Conservation (phyloP, 2,329 filamentous ascomycete genomes). For the Daldinia sp. region DNA sequence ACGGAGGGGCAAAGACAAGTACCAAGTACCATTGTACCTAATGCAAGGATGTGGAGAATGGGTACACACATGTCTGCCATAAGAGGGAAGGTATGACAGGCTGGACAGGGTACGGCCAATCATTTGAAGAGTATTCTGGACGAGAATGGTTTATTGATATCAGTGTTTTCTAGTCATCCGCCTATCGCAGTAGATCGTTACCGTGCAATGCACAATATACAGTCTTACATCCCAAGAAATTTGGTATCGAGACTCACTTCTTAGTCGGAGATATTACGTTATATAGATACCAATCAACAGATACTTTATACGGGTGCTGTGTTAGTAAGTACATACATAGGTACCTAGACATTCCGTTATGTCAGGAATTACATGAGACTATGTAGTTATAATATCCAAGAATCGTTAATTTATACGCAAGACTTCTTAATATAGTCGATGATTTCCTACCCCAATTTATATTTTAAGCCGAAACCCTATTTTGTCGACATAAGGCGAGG, state of each 20-base stretch:
- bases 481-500: too few species aligned
- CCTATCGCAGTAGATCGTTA: neutral
- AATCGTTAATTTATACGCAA: too few species aligned
- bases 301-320: neutral
- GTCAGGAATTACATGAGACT: too few species aligned
- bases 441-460: too few species aligned
- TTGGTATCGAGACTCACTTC: neutral
- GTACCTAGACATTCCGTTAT: too few species aligned
- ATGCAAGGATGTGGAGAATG: constrained; percentile 4
- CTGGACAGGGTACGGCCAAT: neutral
- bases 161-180: neutral
- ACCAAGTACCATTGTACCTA: neutral
- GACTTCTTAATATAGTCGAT: too few species aligned
- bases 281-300: neutral
- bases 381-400: too few species aligned
- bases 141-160: neutral
- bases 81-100: neutral
- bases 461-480: too few species aligned
- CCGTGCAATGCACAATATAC: neutral
- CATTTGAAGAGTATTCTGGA: neutral
- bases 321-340: too few species aligned
- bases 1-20: constrained; percentile 12
- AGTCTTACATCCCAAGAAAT: neutral
- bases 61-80: neutral
- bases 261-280: too few species aligned